These are phyloP conservation scores for Arabidopsis suecica DNA, from an alignment of 345 rosid genomes.

Conservation along the genomic window DNA sequence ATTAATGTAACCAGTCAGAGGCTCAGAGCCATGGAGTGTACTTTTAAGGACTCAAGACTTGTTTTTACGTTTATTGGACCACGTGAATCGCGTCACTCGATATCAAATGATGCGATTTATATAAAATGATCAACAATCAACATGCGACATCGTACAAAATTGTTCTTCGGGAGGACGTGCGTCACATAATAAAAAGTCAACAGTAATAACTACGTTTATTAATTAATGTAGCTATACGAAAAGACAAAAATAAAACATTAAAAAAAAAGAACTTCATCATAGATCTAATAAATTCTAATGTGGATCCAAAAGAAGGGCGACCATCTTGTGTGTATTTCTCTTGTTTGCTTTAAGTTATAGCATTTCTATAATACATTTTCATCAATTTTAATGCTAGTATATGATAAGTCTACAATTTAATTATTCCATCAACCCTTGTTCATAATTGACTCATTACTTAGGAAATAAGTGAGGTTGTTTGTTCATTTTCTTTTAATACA, in stretches of 20 bases:
- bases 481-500: too few species aligned
- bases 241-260: background rate
- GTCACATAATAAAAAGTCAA: slow-evolving; percentile 29
- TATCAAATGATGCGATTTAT: too few species aligned
- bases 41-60: background rate
- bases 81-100: background rate
- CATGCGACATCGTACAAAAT: slow-evolving; percentile 12
- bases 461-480: background rate
- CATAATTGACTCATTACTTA: background rate
- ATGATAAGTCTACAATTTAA: slow-evolving; percentile 1
- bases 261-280: background rate
- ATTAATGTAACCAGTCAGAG: too few species aligned
- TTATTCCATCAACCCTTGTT: background rate
- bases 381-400: background rate
- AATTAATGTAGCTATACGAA: background rate
- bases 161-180: slow-evolving; percentile 5
- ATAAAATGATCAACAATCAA: background rate
- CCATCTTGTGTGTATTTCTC: background rate
- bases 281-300: slow-evolving; percentile 15
- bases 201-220: background rate
- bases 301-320: slow-evolving; percentile 26
- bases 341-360: background rate
- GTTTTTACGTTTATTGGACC: background rate
- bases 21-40: too few species aligned
- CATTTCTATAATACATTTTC: background rate